Conservation (phyloP, 768 basidiomycete genomes). For the Kwoniella heveanensis region DNA sequence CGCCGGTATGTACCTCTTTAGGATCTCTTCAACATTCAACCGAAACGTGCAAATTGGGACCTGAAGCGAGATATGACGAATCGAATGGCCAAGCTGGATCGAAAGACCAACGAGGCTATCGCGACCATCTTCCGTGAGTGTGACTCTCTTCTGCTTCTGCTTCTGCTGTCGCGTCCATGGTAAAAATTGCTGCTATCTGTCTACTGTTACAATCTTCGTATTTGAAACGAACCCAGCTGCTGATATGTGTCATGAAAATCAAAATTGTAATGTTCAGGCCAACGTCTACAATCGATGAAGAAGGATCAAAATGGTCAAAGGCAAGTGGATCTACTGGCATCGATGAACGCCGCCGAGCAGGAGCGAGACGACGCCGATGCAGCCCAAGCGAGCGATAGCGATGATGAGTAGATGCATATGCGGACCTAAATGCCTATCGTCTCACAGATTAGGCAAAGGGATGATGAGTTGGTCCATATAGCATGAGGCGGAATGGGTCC, state of each 20-base stretch:
- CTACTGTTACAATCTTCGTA: too few relatives aligned
- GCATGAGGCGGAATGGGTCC: too few relatives aligned
- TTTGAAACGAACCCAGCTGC: too few relatives aligned
- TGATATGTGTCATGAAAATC: too few relatives aligned
- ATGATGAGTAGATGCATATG: slow-evolving; percentile 27
- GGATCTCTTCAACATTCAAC: slow-evolving; percentile 65
- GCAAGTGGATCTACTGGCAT: slow-evolving; percentile 49
- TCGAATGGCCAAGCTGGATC: slow-evolving; percentile 74
- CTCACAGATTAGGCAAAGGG: too few relatives aligned
- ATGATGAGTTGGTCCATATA: too few relatives aligned
- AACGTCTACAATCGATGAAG: slow-evolving; percentile 51
- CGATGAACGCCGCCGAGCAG: slow-evolving; percentile 48
- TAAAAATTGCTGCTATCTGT: too few relatives aligned
- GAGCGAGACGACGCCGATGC: slow-evolving; percentile 42
- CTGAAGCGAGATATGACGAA: slow-evolving; percentile 79
- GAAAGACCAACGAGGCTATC: slow-evolving; percentile 87
- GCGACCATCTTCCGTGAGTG: slow-evolving; percentile 86
- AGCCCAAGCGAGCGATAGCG: slow-evolving; percentile 27
- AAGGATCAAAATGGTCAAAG: slow-evolving; percentile 33
- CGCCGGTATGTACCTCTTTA: too few relatives aligned
- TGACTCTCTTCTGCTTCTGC: background rate
- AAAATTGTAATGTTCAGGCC: slow-evolving; percentile 32
- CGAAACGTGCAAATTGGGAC: slow-evolving; percentile 76
- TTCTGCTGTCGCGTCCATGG: too few relatives aligned
- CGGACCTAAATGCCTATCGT: too few relatives aligned